Base-by-base conservation (phyloP, 495 filamentous ascomycete genomes). In the Podospora anserina region DNA sequence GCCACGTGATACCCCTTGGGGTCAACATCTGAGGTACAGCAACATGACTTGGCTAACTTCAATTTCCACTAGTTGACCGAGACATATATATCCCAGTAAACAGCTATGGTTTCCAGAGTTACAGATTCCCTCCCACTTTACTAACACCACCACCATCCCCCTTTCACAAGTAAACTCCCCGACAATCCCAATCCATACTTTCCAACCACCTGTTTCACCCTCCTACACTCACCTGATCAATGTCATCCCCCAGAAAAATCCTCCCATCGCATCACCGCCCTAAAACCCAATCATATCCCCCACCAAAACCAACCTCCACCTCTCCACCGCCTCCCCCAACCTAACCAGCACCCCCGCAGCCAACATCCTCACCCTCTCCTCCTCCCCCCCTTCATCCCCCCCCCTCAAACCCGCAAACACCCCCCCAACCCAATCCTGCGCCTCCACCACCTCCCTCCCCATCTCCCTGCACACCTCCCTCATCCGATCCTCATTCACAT, bases 261-360 rank as follows among this genome's bases (percentile, higher is more conserved):
- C 39, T 58, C 34, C 44, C n/a, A 11, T 20, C 16, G 6, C 32
- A 16, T 59, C 23, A 23, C 23, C 23, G 20, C 23, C 1, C 23
- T 28, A 70, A 66, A 73, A 74, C 64, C 84, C 85, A 67, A 87
- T 82, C 77, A 89, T 74, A 69, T 88, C 83, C 30, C 89, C 88
- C 71, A 88, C 79, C 70, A 91, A 62, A 56, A 88, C 74, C 76
- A 88, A 84, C 79, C 92, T 89, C 76, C 91, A 95, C 78, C 88
- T 89, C 76, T 96, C 91, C 56, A 94, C 88, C 39, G 91, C 86
- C 79, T 96, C 93, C 53, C 87, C 86, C 65, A 91, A 78, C 72
- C 89, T 89, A 23, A 96, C 86, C 79, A 97, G 79, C 57, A 96
- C 88, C 1, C 90, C 93, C 2, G 95, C 95, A 28, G 93, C 90